Evolutionary conservation across 2,329 filamentous ascomycete genomes (phyloP).

Genomic region (Mycosphaerella sp.): DNA sequence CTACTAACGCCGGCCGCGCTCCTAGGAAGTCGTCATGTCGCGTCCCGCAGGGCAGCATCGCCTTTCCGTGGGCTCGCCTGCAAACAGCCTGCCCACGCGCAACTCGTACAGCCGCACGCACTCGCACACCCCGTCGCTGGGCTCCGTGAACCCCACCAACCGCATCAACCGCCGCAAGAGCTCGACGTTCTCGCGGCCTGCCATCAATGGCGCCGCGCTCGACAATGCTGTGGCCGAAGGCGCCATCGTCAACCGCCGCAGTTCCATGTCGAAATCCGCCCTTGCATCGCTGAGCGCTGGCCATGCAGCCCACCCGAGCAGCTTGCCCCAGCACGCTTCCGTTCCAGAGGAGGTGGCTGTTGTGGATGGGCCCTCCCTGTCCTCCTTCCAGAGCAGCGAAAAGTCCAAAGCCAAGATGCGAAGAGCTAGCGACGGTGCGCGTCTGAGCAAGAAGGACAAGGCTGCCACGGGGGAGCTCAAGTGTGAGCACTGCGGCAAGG

Average conservation of each 20-base stretch:
- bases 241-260: constrained; percentile 58
- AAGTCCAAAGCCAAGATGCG: constrained; percentile 51
- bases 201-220: constrained; percentile 64
- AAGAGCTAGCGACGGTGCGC: constrained; percentile 78
- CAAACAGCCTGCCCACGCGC: constrained; percentile 56
- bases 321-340: constrained; percentile 51
- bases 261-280: constrained; percentile 59
- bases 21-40: constrained; percentile 33
- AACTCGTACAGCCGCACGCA: constrained; percentile 66
- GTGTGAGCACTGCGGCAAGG: constrained; percentile 98
- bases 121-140: constrained; percentile 73
- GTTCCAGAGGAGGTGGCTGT: constrained; percentile 48
- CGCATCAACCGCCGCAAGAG: constrained; percentile 91
- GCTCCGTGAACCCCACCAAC: constrained; percentile 71
- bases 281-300: constrained; percentile 46
- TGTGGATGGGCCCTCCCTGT: constrained; percentile 61
- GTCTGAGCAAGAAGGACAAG: constrained; percentile 75
- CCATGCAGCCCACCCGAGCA: constrained; percentile 58
- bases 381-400: constrained; percentile 42
- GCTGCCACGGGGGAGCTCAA: constrained; percentile 77
- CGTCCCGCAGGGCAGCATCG: constrained; percentile 36
- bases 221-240: constrained; percentile 56
- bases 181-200: constrained; percentile 73
- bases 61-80: constrained; percentile 48
- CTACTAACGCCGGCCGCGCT: constrained; percentile 12